These are phyloP conservation scores for Cladophialophora bantiana DNA, from an alignment of 2,329 filamentous ascomycete species.

Conservation along the genomic window DNA sequence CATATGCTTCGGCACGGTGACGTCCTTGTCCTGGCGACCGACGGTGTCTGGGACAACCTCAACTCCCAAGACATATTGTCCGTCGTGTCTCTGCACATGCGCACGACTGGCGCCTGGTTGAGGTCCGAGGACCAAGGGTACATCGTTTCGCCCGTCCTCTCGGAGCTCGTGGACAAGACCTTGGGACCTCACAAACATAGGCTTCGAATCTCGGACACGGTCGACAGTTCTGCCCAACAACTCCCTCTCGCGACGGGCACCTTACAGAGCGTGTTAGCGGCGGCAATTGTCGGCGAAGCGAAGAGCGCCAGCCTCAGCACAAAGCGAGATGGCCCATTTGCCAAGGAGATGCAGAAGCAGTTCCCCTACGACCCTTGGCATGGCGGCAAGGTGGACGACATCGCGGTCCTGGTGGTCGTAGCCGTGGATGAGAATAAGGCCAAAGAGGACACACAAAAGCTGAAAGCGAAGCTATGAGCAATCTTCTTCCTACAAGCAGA, in stretches of 20 bases:
- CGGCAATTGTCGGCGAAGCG: slow-evolving; percentile 79
- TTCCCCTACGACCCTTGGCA: slow-evolving; percentile 86
- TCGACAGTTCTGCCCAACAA: slow-evolving; percentile 6
- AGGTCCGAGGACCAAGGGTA: slow-evolving; percentile 64
- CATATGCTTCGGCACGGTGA: slow-evolving; percentile 86
- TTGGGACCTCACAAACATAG: slow-evolving; percentile 48
- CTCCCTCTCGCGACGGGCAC: slow-evolving; percentile 50
- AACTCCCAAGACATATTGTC: slow-evolving; percentile 87
- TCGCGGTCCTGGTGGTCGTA: slow-evolving; percentile 82
- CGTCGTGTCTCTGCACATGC: slow-evolving; percentile 80
- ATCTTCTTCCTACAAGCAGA: not conserved
- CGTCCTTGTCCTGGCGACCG: slow-evolving; percentile 89
- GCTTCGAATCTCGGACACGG: slow-evolving; percentile 20
- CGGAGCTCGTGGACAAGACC: slow-evolving; percentile 57
- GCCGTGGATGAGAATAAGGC: slow-evolving; percentile 66
- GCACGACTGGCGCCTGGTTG: slow-evolving; percentile 75
- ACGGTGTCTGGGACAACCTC: slow-evolving; percentile 95
- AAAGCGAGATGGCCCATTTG: slow-evolving; percentile 88
- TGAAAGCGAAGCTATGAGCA: slow-evolving; percentile 39
- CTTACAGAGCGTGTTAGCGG: slow-evolving; percentile 79
- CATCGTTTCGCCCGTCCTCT: slow-evolving; percentile 67
- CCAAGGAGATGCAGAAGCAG: slow-evolving; percentile 88
- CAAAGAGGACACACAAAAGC: not conserved
- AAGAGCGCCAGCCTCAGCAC: slow-evolving; percentile 83
- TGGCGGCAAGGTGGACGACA: slow-evolving; percentile 95